Conservation (phyloP, 202 grass and related monocot genomes). For the Schoenoplectus triqueter region DNA sequence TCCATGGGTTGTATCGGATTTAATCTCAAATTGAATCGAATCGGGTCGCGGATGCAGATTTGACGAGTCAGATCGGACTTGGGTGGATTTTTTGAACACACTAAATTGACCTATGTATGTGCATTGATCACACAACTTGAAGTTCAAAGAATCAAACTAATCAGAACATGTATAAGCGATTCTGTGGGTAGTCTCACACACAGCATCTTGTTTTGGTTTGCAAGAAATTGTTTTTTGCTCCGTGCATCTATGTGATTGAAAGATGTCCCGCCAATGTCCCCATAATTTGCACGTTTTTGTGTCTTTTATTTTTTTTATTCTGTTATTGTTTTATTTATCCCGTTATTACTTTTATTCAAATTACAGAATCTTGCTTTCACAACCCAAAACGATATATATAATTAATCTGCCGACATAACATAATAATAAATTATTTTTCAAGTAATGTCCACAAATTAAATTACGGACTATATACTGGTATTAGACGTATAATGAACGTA, state of each 20-base stretch:
- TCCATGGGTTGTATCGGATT: too few relatives aligned
- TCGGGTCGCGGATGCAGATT: too few relatives aligned
- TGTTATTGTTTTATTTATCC: not conserved
- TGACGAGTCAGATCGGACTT: too few relatives aligned
- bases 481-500: too few relatives aligned
- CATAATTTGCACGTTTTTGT: slow-evolving; percentile 3
- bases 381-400: not conserved
- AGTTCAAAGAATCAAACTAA: too few relatives aligned
- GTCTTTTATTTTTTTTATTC: not conserved
- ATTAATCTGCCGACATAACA: not conserved
- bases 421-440: not conserved
- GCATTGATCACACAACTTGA: too few relatives aligned
- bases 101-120: too few relatives aligned
- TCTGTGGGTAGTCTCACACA: not conserved
- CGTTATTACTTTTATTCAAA: not conserved
- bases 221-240: not conserved
- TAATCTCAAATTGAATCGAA: too few relatives aligned
- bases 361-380: not conserved
- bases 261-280: not conserved
- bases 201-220: not conserved
- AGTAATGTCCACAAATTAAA: too few relatives aligned
- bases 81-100: too few relatives aligned
- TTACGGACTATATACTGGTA: too few relatives aligned
- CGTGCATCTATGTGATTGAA: not conserved
- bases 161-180: too few relatives aligned